phyloP scores from a whole-genome alignment of 148 eudicot species.

The Camellia sinensis region DNA sequence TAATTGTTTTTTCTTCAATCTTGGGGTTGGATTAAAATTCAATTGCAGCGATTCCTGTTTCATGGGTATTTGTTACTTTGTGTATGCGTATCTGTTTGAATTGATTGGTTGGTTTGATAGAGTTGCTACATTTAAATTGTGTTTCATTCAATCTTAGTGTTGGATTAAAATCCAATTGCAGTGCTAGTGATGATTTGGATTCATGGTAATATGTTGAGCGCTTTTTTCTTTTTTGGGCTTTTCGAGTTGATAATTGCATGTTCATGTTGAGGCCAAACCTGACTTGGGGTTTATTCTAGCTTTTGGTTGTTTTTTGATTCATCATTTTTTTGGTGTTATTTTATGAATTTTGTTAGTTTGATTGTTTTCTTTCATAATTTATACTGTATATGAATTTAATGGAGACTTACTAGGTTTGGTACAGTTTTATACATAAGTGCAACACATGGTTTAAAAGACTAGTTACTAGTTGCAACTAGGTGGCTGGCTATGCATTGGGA shows the following conservation, averaged over 20 bases:
- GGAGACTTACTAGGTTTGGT: neutral
- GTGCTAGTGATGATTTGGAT: neutral
- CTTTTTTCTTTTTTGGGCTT: neutral
- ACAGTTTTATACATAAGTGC: neutral
- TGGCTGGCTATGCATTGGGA: neutral
- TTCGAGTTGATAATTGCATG: neutral
- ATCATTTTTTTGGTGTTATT: neutral
- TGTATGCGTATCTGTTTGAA: neutral
- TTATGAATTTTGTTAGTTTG: neutral
- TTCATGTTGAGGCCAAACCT: constrained; percentile 2
- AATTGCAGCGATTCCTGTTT: too few species aligned
- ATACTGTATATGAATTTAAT: neutral
- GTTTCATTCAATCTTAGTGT: neutral
- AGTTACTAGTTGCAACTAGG: neutral
- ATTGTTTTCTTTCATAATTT: neutral
- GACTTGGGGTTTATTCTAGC: neutral
- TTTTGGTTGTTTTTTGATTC: constrained; percentile 3
- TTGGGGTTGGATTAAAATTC: neutral
- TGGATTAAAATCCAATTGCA: neutral
- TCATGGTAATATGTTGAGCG: neutral
- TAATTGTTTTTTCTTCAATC: neutral
- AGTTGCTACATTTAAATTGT: neutral
- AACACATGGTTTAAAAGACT: neutral
- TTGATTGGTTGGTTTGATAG: neutral
- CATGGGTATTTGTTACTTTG: too few species aligned